Conservation (phyloP, 208 protist genomes). For the Acanthamoeba healyi region DNA sequence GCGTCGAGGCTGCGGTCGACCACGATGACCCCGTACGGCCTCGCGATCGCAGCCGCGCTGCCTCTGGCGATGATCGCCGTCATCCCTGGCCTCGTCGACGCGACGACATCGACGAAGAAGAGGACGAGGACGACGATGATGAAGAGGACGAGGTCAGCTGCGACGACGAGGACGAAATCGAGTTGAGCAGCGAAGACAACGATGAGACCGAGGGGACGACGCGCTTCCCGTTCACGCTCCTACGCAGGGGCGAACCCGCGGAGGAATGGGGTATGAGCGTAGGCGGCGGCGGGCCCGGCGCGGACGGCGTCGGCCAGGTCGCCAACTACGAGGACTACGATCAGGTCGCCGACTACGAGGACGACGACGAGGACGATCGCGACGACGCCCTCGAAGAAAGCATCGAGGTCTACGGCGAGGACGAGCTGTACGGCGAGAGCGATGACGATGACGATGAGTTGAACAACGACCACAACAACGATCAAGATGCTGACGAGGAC, state of each 20-base stretch:
- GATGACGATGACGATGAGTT: background rate
- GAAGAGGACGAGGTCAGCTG: background rate
- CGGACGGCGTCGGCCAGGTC: background rate
- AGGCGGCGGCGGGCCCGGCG: background rate
- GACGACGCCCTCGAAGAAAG: background rate
- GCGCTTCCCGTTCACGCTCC: background rate
- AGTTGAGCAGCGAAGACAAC: background rate
- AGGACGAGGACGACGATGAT: background rate
- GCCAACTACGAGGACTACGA: background rate
- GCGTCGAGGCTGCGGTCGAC: background rate
- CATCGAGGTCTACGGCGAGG: slow-evolving; percentile 15
- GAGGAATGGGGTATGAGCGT: background rate
- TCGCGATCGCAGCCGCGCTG: background rate
- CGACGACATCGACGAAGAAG: background rate
- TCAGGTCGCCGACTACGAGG: background rate
- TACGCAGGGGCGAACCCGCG: background rate
- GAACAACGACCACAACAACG: too few relatives aligned
- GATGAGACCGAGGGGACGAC: background rate
- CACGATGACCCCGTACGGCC: background rate
- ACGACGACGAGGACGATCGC: background rate
- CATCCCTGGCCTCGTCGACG: background rate
- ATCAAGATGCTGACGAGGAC: too few relatives aligned
- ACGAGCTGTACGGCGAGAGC: background rate
- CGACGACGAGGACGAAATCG: background rate
- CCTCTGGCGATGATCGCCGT: background rate